Percentiles rank a stretch among this genome's conserved stretches.
Conservation (phyloP, 495 filamentous ascomycete genomes). For the Astrothelium subdiscretum region DNA sequence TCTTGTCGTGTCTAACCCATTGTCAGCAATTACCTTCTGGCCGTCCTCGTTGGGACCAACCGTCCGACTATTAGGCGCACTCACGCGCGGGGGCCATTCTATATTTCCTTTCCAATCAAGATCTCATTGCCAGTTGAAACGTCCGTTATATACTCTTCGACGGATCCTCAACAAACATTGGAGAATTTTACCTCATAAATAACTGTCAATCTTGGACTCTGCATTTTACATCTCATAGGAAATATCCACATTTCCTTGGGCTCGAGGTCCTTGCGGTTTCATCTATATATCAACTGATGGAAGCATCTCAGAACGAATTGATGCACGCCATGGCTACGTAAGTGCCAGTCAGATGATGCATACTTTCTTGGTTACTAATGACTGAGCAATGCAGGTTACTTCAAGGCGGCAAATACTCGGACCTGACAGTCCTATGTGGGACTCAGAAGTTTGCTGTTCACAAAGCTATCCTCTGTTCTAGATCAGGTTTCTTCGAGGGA, state of each 20-base stretch:
- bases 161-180: not conserved
- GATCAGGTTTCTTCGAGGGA: constrained; percentile 31
- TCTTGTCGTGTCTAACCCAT: not conserved
- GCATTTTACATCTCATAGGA: too few species aligned
- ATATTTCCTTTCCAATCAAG: not conserved
- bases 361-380: constrained; percentile 10
- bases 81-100: not conserved
- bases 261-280: too few species aligned
- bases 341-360: constrained; percentile 8
- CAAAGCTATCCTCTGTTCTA: constrained; percentile 29
- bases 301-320: constrained; percentile 22
- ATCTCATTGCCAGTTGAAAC: not conserved
- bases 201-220: not conserved
- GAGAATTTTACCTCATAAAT: not conserved
- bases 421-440: constrained; percentile 29
- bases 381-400: constrained; percentile 15
- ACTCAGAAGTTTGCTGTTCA: constrained; percentile 27
- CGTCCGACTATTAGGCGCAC: not conserved
- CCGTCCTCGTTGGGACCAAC: not conserved
- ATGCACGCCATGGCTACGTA: constrained; percentile 29
- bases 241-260: too few species aligned
- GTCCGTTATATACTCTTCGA: not conserved
- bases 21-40: not conserved
- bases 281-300: too few species aligned
- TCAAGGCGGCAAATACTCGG: constrained; percentile 29